Evolutionary conservation across 1,284 basidiomycete genomes (phyloP).

Genomic region (Trametes polyzona): DNA sequence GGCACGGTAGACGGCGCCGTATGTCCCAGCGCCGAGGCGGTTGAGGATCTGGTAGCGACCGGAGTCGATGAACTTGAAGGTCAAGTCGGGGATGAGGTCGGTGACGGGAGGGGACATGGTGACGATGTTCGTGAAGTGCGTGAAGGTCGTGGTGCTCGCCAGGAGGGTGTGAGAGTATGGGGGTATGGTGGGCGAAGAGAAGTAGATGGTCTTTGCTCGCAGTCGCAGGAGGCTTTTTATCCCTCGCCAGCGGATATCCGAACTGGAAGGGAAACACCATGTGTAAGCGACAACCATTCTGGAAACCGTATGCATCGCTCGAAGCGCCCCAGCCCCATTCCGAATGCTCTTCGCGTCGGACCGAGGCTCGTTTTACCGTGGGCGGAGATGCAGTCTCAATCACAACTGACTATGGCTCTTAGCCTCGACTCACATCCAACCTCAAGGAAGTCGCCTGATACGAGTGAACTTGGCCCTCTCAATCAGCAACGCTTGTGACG

Average conservation of each 20-base stretch:
- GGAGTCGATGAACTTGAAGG: slow-evolving; percentile 27
- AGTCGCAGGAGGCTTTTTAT: not conserved
- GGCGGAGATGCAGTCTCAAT: not conserved
- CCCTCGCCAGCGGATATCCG: not conserved
- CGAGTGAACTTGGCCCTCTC: too few relatives aligned
- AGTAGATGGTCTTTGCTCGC: not conserved
- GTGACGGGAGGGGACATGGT: slow-evolving; percentile 13
- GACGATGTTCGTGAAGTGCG: not conserved
- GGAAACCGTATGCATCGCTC: too few relatives aligned
- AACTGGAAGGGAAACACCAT: not conserved
- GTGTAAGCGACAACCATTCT: not conserved
- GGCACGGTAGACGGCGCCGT: slow-evolving; percentile 66
- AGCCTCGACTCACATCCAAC: too few relatives aligned
- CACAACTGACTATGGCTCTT: too few relatives aligned
- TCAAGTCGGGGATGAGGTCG: slow-evolving; percentile 24
- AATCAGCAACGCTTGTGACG: too few relatives aligned
- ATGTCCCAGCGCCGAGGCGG: slow-evolving; percentile 62
- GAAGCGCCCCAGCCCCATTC: too few relatives aligned
- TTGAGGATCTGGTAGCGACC: slow-evolving; percentile 51
- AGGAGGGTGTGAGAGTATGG: not conserved
- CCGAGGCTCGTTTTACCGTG: not conserved
- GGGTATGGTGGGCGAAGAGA: not conserved
- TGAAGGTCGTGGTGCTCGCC: slow-evolving; percentile 8
- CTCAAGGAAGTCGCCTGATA: too few relatives aligned
- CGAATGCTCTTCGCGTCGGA: too few relatives aligned